These are phyloP conservation scores for Larix sibirica DNA, from an alignment of 83 land plant species.

Conservation along the genomic window DNA sequence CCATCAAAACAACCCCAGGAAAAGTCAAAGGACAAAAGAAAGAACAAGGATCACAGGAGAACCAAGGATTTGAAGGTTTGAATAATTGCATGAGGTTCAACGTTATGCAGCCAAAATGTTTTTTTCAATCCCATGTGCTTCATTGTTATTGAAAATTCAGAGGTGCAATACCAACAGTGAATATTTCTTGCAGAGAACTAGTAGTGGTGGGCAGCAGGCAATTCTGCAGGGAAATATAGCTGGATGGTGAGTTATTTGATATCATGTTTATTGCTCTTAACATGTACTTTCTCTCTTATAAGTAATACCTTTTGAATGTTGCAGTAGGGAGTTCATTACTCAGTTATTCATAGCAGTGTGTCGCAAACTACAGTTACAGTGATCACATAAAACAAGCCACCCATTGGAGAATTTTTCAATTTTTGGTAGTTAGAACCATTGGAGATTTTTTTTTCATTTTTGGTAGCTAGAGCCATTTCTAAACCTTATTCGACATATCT, in stretches of 20 bases:
- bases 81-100: background rate
- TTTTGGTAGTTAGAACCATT: no score
- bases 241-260: constrained; percentile 10
- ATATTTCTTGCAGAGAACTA: background rate
- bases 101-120: background rate
- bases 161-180: background rate
- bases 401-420: no score
- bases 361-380: background rate
- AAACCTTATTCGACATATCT: no score
- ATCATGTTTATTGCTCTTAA: background rate
- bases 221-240: background rate
- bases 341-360: background rate
- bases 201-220: constrained; percentile 10
- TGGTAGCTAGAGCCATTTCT: no score
- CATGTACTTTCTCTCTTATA: background rate
- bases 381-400: no score
- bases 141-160: background rate
- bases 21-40: constrained; percentile 81
- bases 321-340: no score
- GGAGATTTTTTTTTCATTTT: no score
- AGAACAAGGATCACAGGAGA: constrained; percentile 61
- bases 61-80: constrained; percentile 71
- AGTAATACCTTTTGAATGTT: background rate
- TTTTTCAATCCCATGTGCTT: background rate
- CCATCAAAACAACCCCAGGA: constrained; percentile 46